Evolutionary conservation across 768 basidiomycete genomes (phyloP).

Genomic region (Pleurotus platypus): DNA sequence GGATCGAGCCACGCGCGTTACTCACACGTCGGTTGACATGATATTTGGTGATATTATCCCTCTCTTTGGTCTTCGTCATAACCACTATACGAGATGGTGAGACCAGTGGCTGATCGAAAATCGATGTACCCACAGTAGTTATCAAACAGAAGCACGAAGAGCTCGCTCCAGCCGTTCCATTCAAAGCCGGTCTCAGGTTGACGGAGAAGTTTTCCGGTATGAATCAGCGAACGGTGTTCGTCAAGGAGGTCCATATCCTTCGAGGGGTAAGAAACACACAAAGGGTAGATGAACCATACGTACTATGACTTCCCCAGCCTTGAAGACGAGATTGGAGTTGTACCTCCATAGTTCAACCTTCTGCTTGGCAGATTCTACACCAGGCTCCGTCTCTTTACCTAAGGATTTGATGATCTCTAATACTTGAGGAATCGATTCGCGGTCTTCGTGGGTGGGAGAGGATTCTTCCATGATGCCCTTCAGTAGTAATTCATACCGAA

Average conservation of each 20-base stretch:
- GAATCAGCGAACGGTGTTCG: conserved; percentile 77
- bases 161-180: conserved; percentile 88
- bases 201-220: conserved; percentile 77
- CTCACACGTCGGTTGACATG: conserved; percentile 77
- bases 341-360: conserved; percentile 91
- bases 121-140: conserved; percentile 72
- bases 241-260: conserved; percentile 88
- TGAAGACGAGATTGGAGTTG: conserved; percentile 76
- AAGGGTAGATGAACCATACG: conserved; percentile 15
- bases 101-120: background rate
- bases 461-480: conserved; percentile 78
- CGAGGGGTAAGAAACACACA: background rate
- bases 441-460: conserved; percentile 73
- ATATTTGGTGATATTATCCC: conserved; percentile 71
- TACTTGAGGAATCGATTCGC: conserved; percentile 72
- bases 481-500: conserved; percentile 85
- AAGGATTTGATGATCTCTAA: conserved; percentile 84
- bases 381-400: conserved; percentile 85
- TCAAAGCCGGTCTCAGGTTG: conserved; percentile 88
- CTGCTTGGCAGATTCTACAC: conserved; percentile 78
- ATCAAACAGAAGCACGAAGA: conserved; percentile 90
- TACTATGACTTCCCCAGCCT: conserved; percentile 69
- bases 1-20: conserved; percentile 1
- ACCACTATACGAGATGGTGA: conserved; percentile 50
- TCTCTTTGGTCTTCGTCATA: conserved; percentile 82